phyloP scores from a whole-genome alignment of 2,329 filamentous ascomycete genomes.

The Amauroascus niger region DNA sequence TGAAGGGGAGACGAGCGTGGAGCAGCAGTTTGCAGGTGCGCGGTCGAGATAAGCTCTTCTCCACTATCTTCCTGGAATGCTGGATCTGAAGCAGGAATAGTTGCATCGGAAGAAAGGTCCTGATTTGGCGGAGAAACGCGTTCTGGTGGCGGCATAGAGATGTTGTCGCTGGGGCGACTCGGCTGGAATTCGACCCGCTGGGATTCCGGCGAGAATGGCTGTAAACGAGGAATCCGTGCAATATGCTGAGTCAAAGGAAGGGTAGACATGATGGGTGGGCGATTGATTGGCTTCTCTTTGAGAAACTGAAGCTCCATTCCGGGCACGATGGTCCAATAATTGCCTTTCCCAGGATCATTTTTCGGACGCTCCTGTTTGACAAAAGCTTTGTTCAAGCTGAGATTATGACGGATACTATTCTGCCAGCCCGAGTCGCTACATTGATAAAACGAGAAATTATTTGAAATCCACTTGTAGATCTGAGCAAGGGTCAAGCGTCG shows the following conservation, averaged over 20 bases:
- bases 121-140: conserved; percentile 19
- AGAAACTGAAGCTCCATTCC: conserved; percentile 83
- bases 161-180: conserved; percentile 14
- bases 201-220: neutral
- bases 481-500: conserved; percentile 80
- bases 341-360: conserved; percentile 93
- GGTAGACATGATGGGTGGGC: conserved; percentile 36
- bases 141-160: conserved; percentile 9
- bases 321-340: conserved; percentile 91
- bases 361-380: conserved; percentile 92
- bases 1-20: conserved; percentile 42
- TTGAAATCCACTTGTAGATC: conserved; percentile 99
- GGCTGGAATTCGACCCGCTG: conserved; percentile 11
- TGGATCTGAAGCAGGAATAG: conserved; percentile 61
- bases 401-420: conserved; percentile 96
- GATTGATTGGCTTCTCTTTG: conserved; percentile 63
- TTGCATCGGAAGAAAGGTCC: conserved; percentile 68
- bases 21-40: conserved; percentile 21
- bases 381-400: conserved; percentile 94
- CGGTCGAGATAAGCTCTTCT: conserved; percentile 29
- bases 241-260: conserved; percentile 30
- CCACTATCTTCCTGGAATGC: conserved; percentile 47
- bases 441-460: conserved; percentile 81
- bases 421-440: conserved; percentile 86
- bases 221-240: conserved; percentile 13